Base-by-base conservation (phyloP, 805 yeast genomes). In the Metschnikowia bowlesiae region DNA sequence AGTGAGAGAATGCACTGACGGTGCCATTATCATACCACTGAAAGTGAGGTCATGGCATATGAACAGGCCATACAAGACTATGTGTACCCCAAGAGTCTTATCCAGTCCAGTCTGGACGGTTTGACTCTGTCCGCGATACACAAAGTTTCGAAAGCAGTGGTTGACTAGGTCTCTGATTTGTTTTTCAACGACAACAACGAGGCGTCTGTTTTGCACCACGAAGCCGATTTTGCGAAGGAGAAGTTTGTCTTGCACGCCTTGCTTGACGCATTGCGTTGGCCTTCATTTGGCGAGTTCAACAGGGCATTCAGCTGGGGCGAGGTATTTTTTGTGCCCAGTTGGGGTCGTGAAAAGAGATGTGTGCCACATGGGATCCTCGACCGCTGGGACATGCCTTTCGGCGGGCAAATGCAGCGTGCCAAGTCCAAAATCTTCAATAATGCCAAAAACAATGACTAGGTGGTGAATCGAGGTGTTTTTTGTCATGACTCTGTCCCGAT, bases 301-400 rank as follows among this genome's bases (percentile, higher is more conserved):
- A 47, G 58, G 2, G 62, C 57, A 4, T 81, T 86, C 61, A 66
- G 56, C 0, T 62, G 66, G 64, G 74, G 78, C 55, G 82, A 79
- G 54, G 58, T 79, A 2, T 82, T 86, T 54, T 80, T 71, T 49
- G 73, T 80, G 13, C 85, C 85, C 1, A 75, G 83, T 0, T 80
- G 85, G 85, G 68, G 86, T 76, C 58, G 54, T 1, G 53, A 53
- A 1, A 22, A 22, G 22, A 22, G 22, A 22, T 22, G 22, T 22
- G 22, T 22, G 22, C 22, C 1, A 75, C 83, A 0, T 81, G 85
- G 85, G 68, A 86, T 76, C 58, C 56, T 1, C 52, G 54, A 1
- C 53, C 58, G 2, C 30, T 50, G 42, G 57, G 52, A 1, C 73
- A 79, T 75, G 68, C 4, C 39, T 48, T 2, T 26, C 30, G 28